Conservation (phyloP, 2,329 filamentous ascomycete species). For the Colletotrichum zoysiae region DNA sequence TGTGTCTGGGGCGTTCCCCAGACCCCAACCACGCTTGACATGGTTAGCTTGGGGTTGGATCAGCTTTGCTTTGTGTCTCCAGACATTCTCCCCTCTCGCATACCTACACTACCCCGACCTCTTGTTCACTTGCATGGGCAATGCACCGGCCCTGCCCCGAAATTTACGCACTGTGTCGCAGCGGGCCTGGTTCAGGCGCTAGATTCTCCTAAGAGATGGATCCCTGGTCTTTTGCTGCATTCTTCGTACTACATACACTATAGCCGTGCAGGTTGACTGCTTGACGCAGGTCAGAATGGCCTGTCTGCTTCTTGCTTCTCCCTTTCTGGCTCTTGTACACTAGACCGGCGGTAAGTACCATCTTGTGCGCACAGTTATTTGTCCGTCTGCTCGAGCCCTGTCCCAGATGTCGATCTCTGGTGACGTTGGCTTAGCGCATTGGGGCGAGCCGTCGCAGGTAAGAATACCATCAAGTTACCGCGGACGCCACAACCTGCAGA, state of each 20-base stretch:
- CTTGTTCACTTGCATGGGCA: constrained; percentile 14
- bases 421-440: constrained; percentile 1
- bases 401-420: neutral
- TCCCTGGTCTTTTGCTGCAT: constrained; percentile 22
- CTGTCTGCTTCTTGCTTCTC: neutral
- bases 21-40: constrained; percentile 9
- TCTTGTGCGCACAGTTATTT: constrained; percentile 10
- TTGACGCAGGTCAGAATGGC: constrained; percentile 17
- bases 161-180: constrained; percentile 36
- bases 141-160: neutral
- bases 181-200: constrained; percentile 20
- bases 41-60: constrained; percentile 13
- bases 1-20: constrained; percentile 18
- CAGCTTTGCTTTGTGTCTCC: constrained; percentile 13
- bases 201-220: constrained; percentile 18
- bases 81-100: constrained; percentile 19
- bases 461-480: neutral
- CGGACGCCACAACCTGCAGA: constrained; percentile 17
- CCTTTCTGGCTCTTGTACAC: constrained; percentile 1
- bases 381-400: neutral
- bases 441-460: constrained; percentile 20
- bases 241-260: constrained; percentile 18
- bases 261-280: neutral
- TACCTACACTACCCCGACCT: neutral
- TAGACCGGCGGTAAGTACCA: neutral